These are phyloP conservation scores for Diplosphaera chodatii DNA, from an alignment of 139 green algal species.

Conservation along the genomic window DNA sequence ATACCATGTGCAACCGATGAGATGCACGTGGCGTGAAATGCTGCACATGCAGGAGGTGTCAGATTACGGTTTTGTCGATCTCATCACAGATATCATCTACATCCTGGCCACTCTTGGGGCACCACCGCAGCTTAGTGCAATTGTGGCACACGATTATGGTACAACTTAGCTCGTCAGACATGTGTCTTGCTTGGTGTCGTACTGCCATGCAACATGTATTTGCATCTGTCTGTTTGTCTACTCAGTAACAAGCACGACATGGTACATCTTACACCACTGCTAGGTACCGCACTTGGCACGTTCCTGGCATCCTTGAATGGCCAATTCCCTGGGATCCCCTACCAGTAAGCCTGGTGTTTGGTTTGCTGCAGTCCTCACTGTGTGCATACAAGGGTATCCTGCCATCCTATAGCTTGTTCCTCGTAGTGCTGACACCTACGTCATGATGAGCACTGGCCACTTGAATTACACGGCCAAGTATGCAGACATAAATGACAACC, in stretches of 20 bases:
- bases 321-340: not conserved
- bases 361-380: too few relatives aligned
- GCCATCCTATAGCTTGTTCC: too few relatives aligned
- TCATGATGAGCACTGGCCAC: not conserved
- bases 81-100: not conserved
- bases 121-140: not conserved
- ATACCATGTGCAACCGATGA: too few relatives aligned
- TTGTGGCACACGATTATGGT: not conserved
- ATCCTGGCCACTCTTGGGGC: not conserved
- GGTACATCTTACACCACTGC: too few relatives aligned
- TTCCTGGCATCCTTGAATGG: not conserved
- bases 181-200: too few relatives aligned
- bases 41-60: not conserved
- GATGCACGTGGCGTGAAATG: too few relatives aligned
- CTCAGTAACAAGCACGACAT: too few relatives aligned
- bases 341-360: too few relatives aligned
- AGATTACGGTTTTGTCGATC: not conserved
- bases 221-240: too few relatives aligned
- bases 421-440: not conserved
- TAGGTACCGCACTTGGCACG: not conserved
- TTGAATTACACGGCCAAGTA: not conserved
- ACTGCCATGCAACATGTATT: too few relatives aligned
- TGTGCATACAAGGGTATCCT: too few relatives aligned
- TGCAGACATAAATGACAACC: not conserved
- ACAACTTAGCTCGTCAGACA: too few relatives aligned